Conservation (phyloP, 257 asterid species). For the Leptodermis oblonga region DNA sequence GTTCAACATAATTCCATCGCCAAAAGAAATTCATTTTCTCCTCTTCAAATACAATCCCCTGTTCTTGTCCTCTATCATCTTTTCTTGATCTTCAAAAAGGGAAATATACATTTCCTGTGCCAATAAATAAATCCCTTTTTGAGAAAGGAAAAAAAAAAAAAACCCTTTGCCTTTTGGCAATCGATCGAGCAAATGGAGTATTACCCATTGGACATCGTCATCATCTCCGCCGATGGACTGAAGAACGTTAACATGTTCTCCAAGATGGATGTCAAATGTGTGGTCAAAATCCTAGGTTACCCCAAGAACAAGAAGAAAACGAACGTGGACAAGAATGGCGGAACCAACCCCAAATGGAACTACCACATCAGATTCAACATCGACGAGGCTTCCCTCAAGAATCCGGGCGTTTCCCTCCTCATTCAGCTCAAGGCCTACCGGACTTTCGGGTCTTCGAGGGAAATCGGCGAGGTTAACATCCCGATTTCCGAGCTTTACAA, state of each 20-base stretch:
- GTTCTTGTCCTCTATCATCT: neutral
- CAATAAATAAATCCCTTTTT: neutral
- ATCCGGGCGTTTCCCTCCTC: slow-evolving; percentile 46
- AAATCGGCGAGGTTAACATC: slow-evolving; percentile 53
- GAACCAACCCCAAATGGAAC: slow-evolving; percentile 38
- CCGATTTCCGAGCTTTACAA: slow-evolving; percentile 49
- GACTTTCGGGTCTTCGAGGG: slow-evolving; percentile 41
- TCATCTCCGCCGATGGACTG: slow-evolving; percentile 32
- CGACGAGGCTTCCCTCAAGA: slow-evolving; percentile 54
- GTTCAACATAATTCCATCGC: neutral
- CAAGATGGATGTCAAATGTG: slow-evolving; percentile 32
- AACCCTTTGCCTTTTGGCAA: neutral
- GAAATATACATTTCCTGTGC: neutral
- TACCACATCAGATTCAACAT: slow-evolving; percentile 29
- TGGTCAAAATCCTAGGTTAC: slow-evolving; percentile 17
- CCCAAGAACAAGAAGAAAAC: slow-evolving; percentile 27
- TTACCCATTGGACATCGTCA: slow-evolving; percentile 31
- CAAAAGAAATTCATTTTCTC: neutral
- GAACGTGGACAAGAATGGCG: slow-evolving; percentile 28
- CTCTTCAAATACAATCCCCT: neutral
- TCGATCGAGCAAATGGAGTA: slow-evolving; percentile 19
- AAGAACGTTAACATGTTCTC: slow-evolving; percentile 34
- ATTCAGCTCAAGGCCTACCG: slow-evolving; percentile 50
- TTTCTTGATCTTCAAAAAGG: neutral
- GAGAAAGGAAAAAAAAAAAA: no score